Evolutionary conservation across 1,139 yeast species (phyloP).

Genomic region (Pneumocystis jirovecii): DNA sequence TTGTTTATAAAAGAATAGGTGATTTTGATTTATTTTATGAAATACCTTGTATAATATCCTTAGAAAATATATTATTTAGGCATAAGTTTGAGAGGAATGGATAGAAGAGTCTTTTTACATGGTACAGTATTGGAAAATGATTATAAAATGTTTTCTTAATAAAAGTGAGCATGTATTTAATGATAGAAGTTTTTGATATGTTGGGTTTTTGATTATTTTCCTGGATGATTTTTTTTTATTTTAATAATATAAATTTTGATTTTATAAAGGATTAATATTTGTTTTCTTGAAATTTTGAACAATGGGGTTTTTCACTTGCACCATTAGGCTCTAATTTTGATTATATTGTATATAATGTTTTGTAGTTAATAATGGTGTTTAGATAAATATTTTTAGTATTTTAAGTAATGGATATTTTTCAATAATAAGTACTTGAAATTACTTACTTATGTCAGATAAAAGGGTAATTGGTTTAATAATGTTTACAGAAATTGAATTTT

Average conservation of each 20-base stretch:
- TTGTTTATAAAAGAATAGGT: slow-evolving; percentile 37
- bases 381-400: background rate
- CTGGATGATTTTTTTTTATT: slow-evolving; percentile 5
- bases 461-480: slow-evolving; percentile 9
- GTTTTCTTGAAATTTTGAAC: slow-evolving; percentile 56
- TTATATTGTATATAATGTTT: slow-evolving; percentile 33
- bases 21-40: slow-evolving; percentile 53
- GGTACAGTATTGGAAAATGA: slow-evolving; percentile 21
- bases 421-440: background rate
- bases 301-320: slow-evolving; percentile 52
- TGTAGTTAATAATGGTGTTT: slow-evolving; percentile 22
- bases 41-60: slow-evolving; percentile 28
- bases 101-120: slow-evolving; percentile 6
- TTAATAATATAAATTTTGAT: slow-evolving; percentile 15
- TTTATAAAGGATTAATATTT: slow-evolving; percentile 22
- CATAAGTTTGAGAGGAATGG: background rate
- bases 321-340: slow-evolving; percentile 25
- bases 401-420: background rate
- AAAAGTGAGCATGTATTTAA: slow-evolving; percentile 26
- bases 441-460: background rate
- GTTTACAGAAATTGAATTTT: slow-evolving; percentile 3
- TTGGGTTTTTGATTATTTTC: slow-evolving; percentile 34
- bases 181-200: slow-evolving; percentile 32
- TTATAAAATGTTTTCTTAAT: slow-evolving; percentile 34
- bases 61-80: background rate